Base-by-base conservation (phyloP, 495 filamentous ascomycete species). In the Talaromyces thailandensis region DNA sequence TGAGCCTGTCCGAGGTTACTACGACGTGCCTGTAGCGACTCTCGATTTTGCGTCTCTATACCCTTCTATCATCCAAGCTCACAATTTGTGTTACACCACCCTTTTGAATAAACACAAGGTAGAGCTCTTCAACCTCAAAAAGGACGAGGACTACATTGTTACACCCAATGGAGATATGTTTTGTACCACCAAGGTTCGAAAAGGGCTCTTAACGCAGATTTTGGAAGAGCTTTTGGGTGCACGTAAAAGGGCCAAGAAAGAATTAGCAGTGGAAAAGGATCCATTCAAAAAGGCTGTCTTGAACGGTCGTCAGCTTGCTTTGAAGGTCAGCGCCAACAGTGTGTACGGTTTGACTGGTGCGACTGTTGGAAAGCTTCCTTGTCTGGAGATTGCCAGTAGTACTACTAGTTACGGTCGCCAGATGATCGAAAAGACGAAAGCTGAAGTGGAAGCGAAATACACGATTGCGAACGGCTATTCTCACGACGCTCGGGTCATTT, bases 31-130 rank as follows among this genome's bases (percentile, higher is more conserved):
- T 4, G 88, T 99, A 64, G 95, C 95, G 6, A 99, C 94, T 0
- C 88, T 99, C 8, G 94, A 99, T 90, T 99, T 99, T 68, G 95
- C 94, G 18, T 96, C 92, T 5, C 86, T 99, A 64, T 99, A 99
- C 69, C 94, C 94, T 11, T 96, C 92, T 73, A 98, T 99, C 70
- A 99, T 99, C 70, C 93, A 97, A 74, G 94, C 94, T 0, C 94
- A 99, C 73, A 99, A 99, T 65, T 84, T 99, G 28, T 99, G 94
- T 73, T 99, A 99, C 77, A 99, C 94, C 0, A 99, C 94, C 0
- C 78, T 97, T 16, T 75, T 98, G 43, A 94, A 90, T 70, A 93
- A 92, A 71, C 80, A 70, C n/a, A 83, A 80, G 4, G 80, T 95
- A 4, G 90, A 95, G 64, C 89, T 83, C 63, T 77, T 92, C 29